phyloP scores from a whole-genome alignment of 352 stramenopile genomes.

The Blastocystis hominis region DNA sequence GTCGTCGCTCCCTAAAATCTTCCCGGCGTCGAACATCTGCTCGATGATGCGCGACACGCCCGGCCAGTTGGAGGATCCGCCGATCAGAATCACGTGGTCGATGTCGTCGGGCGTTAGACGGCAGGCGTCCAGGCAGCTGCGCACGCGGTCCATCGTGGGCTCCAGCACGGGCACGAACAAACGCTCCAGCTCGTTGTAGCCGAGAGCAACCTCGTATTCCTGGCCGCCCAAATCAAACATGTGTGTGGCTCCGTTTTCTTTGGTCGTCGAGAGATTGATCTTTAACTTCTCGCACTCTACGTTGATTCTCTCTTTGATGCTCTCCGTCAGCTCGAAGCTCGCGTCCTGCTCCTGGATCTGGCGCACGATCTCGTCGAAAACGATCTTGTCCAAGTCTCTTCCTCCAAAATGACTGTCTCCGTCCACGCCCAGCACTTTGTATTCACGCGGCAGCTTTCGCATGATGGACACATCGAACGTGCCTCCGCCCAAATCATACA shows the following conservation, averaged over 20 bases:
- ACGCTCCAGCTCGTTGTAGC: slow-evolving; percentile 63
- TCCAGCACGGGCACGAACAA: neutral
- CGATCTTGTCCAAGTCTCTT: slow-evolving; percentile 78
- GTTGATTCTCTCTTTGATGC: slow-evolving; percentile 66
- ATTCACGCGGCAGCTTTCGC: slow-evolving; percentile 61
- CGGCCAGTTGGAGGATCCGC: slow-evolving; percentile 80
- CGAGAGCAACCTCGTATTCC: slow-evolving; percentile 90
- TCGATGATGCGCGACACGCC: neutral
- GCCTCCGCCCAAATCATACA: slow-evolving; percentile 81
- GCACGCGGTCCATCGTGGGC: slow-evolving; percentile 87
- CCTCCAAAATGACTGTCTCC: slow-evolving; percentile 79
- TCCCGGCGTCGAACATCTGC: neutral
- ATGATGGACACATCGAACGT: slow-evolving; percentile 71
- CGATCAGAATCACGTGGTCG: slow-evolving; percentile 94
- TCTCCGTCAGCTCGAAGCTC: slow-evolving; percentile 60
- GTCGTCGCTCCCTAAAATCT: neutral
- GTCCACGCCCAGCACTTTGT: slow-evolving; percentile 67
- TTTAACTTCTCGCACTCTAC: slow-evolving; percentile 93
- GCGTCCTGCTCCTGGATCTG: slow-evolving; percentile 66
- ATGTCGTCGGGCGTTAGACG: slow-evolving; percentile 88
- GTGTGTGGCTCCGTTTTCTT: slow-evolving; percentile 67
- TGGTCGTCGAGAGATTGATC: slow-evolving; percentile 80
- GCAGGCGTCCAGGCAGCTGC: slow-evolving; percentile 86
- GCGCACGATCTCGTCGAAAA: slow-evolving; percentile 98
- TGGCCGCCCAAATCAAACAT: slow-evolving; percentile 79